phyloP scores from a whole-genome alignment of 768 basidiomycete genomes.

The Panus rudis region DNA sequence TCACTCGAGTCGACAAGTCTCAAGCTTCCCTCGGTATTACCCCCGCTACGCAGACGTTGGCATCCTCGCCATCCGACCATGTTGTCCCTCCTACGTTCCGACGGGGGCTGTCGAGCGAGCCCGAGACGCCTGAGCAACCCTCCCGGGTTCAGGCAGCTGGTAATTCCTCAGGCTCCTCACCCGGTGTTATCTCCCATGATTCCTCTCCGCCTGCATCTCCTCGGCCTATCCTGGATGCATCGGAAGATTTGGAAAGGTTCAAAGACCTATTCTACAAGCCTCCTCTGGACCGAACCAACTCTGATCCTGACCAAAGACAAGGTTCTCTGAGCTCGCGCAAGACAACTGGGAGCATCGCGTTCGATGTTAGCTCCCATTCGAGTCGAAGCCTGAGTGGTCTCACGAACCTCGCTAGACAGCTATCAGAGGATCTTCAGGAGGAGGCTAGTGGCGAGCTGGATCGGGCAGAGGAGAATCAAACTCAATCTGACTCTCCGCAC shows the following conservation, averaged over 20 bases:
- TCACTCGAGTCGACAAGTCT: too few relatives aligned
- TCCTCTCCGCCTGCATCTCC: conserved; percentile 38
- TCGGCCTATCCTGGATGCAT: conserved; percentile 43
- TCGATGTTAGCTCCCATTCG: conserved; percentile 22
- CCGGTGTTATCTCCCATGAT: conserved; percentile 21
- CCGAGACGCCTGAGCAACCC: conserved; percentile 20
- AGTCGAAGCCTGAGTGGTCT: conserved; percentile 31
- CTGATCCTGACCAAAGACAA: too few relatives aligned
- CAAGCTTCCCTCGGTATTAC: too few relatives aligned
- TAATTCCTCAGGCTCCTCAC: conserved; percentile 20
- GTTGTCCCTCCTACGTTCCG: conserved; percentile 9
- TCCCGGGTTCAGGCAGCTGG: conserved; percentile 17
- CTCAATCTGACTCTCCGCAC: not conserved
- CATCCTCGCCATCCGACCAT: not conserved
- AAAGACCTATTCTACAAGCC: conserved; percentile 69
- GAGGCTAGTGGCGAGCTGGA: conserved; percentile 13
- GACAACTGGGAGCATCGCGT: conserved; percentile 20
- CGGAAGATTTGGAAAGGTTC: conserved; percentile 68
- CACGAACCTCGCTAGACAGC: conserved; percentile 31
- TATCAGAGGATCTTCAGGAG: conserved; percentile 31
- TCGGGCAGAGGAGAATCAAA: conserved; percentile 1
- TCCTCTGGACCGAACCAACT: conserved; percentile 25
- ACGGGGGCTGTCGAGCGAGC: conserved; percentile 15
- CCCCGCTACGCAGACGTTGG: not conserved
- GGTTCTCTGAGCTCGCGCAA: conserved; percentile 12